phyloP scores from a whole-genome alignment of 2,329 filamentous ascomycete genomes.

The Colletotrichum musicola region DNA sequence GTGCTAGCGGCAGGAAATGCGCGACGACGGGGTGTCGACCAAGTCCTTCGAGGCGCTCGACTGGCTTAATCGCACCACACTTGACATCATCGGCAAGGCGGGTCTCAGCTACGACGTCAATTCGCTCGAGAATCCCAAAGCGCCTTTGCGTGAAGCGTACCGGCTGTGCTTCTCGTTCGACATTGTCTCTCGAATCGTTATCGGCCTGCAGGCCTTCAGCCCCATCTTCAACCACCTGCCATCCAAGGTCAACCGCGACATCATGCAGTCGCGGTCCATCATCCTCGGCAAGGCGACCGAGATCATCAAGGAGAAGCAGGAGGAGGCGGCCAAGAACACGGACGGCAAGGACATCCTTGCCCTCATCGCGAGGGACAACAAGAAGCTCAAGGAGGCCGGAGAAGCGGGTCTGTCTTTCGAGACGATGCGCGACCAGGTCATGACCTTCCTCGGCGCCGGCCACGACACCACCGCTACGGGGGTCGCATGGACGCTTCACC shows the following conservation, averaged over 20 bases:
- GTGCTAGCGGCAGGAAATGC: slow-evolving; percentile 53
- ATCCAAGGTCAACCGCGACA: slow-evolving; percentile 53
- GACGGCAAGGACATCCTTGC: slow-evolving; percentile 53
- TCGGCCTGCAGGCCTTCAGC: slow-evolving; percentile 57
- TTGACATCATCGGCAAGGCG: slow-evolving; percentile 58
- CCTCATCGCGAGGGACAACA: slow-evolving; percentile 56
- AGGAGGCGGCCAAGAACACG: slow-evolving; percentile 47
- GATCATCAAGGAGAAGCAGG: slow-evolving; percentile 51
- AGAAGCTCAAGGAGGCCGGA: slow-evolving; percentile 52
- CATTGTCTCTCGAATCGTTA: slow-evolving; percentile 47
- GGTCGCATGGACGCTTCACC: slow-evolving; percentile 56
- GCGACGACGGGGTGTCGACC: slow-evolving; percentile 43
- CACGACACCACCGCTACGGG: slow-evolving; percentile 60
- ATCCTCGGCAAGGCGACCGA: slow-evolving; percentile 51
- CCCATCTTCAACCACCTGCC: slow-evolving; percentile 54
- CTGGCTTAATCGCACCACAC: slow-evolving; percentile 58
- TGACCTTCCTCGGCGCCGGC: slow-evolving; percentile 56
- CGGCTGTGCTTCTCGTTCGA: slow-evolving; percentile 57
- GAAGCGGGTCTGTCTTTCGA: slow-evolving; percentile 52
- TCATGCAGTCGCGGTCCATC: slow-evolving; percentile 50
- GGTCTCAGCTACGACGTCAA: slow-evolving; percentile 56
- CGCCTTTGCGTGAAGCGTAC: slow-evolving; percentile 55
- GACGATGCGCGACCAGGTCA: slow-evolving; percentile 49
- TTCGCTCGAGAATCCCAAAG: slow-evolving; percentile 52
- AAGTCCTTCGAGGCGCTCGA: slow-evolving; percentile 53